Percentiles rank a stretch among this genome's conserved stretches.
Evolutionary conservation across 75 land plant genomes (phyloP).

Genomic region (Sequoiadendron giganteum): DNA sequence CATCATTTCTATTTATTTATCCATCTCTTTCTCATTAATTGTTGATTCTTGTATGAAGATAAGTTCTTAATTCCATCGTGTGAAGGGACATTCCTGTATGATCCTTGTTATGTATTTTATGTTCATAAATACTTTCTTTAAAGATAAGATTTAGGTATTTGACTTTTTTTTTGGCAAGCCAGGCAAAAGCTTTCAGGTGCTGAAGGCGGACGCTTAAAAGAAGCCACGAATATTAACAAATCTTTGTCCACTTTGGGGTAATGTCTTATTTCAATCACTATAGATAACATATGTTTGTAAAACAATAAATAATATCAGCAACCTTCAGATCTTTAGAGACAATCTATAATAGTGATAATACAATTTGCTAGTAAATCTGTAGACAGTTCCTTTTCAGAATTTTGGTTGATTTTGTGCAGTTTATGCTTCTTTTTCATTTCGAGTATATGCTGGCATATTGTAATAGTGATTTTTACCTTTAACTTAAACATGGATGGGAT

Average conservation of each 20-base stretch:
- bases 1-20: too few relatives aligned
- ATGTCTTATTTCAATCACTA: conserved; percentile 8
- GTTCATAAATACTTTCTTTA: neutral
- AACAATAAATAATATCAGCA: neutral
- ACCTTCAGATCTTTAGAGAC: neutral
- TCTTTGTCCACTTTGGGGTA: conserved; percentile 71
- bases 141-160: neutral
- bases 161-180: conserved; percentile 9
- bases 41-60: neutral
- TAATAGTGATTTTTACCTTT: neutral
- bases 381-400: neutral
- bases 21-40: neutral
- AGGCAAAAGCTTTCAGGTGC: conserved; percentile 69
- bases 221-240: conserved; percentile 67
- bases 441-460: neutral
- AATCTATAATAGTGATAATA: neutral
- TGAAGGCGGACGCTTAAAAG: conserved; percentile 62
- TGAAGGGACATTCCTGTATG: neutral
- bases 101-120: neutral
- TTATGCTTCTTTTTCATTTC: neutral
- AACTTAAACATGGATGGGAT: neutral
- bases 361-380: neutral
- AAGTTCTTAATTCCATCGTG: neutral
- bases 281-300: neutral
- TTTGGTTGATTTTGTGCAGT: neutral